phyloP scores from a whole-genome alignment of 148 eudicot genomes.

The Fagopyrum homotropicum region DNA sequence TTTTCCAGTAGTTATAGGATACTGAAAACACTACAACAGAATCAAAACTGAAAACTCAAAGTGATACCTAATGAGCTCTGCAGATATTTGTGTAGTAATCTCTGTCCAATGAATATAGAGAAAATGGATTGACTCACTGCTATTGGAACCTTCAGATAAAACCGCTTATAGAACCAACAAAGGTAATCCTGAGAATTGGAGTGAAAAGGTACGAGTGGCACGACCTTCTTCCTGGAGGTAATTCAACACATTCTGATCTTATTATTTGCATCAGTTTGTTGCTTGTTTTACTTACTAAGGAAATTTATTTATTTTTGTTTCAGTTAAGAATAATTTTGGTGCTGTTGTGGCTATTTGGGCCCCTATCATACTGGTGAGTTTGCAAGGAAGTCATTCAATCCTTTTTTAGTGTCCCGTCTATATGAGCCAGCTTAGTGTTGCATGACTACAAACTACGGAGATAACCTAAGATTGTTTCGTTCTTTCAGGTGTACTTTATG shows the following conservation, averaged over 20 bases:
- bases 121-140: slow-evolving; percentile 12
- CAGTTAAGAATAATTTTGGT: slow-evolving; percentile 86
- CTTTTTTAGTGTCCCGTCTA: neutral
- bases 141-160: slow-evolving; percentile 60
- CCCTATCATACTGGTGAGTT: slow-evolving; percentile 84
- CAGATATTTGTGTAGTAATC: neutral
- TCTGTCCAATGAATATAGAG: neutral
- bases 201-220: slow-evolving; percentile 64
- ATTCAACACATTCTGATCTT: slow-evolving; percentile 6
- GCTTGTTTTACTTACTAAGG: slow-evolving; percentile 18
- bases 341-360: slow-evolving; percentile 92
- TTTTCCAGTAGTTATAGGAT: neutral
- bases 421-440: neutral
- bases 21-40: neutral
- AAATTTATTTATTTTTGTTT: slow-evolving; percentile 14
- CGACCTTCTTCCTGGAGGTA: slow-evolving; percentile 86
- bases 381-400: slow-evolving; percentile 2
- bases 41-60: neutral
- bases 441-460: neutral
- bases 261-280: slow-evolving; percentile 7
- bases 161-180: slow-evolving; percentile 85
- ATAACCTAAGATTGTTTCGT: neutral
- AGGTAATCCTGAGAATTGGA: slow-evolving; percentile 74
- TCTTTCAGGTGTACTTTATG: slow-evolving; percentile 82
- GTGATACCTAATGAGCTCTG: neutral